Conservation (phyloP, 179 eudicot species). For the Silene noctiflora region DNA sequence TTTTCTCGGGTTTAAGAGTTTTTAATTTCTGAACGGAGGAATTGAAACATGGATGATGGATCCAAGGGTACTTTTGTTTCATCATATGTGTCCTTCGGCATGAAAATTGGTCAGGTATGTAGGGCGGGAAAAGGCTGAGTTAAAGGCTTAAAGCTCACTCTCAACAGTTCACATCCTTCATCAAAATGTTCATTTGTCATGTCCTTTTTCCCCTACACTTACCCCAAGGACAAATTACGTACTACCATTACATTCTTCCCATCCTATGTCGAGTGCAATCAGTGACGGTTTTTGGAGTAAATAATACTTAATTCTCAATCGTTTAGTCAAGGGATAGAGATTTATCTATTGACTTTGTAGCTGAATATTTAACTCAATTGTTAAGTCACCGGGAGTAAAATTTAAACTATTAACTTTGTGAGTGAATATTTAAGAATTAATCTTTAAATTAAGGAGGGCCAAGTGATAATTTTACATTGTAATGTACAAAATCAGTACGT, state of each 20-base stretch:
- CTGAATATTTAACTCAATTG: no score
- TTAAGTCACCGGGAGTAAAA: no score
- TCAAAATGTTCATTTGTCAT: conserved; percentile 12
- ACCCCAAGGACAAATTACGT: not conserved
- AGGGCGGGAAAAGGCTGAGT: conserved; percentile 22
- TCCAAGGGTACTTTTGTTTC: conserved; percentile 30
- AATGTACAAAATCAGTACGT: no score
- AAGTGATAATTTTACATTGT: no score
- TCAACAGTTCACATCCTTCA: conserved; percentile 6
- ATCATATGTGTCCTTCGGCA: conserved; percentile 15
- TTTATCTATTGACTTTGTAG: no score
- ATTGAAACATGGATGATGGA: conserved; percentile 22
- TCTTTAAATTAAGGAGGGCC: no score
- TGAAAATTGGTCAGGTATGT: conserved; percentile 21
- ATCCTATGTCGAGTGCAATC: no score
- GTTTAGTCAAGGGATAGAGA: no score
- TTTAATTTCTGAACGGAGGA: conserved; percentile 12
- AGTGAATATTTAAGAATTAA: no score
- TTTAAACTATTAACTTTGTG: no score
- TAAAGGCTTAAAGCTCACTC: conserved; percentile 16
- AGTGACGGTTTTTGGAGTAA: no score
- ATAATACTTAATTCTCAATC: no score
- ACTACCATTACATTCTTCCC: not conserved
- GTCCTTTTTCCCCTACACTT: conserved; percentile 9
- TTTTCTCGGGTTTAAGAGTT: not conserved